Base-by-base conservation (phyloP, 2,329 filamentous ascomycete species). In the Penicillium sp. region DNA sequence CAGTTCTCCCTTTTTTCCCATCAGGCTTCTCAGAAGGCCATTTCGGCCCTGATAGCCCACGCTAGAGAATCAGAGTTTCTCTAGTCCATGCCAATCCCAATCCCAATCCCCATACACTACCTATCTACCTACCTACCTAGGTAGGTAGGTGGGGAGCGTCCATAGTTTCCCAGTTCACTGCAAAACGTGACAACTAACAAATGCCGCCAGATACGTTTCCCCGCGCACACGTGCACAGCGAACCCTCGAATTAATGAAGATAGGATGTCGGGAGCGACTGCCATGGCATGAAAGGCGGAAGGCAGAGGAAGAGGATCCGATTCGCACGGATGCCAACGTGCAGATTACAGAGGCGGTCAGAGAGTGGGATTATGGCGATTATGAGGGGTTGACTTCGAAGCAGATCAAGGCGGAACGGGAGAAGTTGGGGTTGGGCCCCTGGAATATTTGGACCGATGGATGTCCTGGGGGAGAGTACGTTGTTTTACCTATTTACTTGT, bases 401-500 rank as follows among this genome's bases (percentile, higher is more conserved):
- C 79, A 90, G 60, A 95, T 95, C 66, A 78, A 33, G 16, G 24
- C 23, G 29, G 34, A 47, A 3, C 38, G 49, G 38, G 44, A 74
- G 54, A 76, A 80, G 63, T 76, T 83, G 53, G 88, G 88, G 7
- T 60, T 76, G 38, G 79, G 76, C 4, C 70, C 74, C 23, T 95
- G 90, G 90, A 88, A 94, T 74, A 95, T 95, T 59, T 95, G 90
- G 90, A 79, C 77, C n/a, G 90, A 95, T 68, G 90, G 90, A 0
- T 95, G 90, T 72, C 87, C 87, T 1, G 88, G 86, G 3, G 91
- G 91, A 70, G 90, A 95, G 86, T 89, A 73, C 71, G 84, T 80
- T 33, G 84, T 80, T 33, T 39, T 51, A 6, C 28, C 10, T 29
- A 3, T 29, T 34, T 21, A 21, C 2, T 36, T 45, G 18, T 52